Conservation (phyloP, 805 yeast species). For the Cyberlindnera amylophila region DNA sequence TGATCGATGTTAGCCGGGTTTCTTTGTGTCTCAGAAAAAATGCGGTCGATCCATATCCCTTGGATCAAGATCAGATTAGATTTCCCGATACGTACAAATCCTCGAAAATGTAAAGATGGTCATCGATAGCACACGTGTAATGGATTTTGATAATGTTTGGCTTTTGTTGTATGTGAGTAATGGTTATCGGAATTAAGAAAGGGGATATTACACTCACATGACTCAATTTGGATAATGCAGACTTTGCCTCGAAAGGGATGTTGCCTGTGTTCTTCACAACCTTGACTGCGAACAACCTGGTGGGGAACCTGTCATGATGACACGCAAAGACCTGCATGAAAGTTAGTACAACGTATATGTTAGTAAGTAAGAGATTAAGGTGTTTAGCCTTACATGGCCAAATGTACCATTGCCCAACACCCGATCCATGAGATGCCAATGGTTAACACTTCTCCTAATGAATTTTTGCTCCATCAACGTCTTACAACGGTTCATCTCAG, state of each 20-base stretch:
- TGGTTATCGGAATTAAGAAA: too few species aligned
- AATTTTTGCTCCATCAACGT: slow-evolving; percentile 21
- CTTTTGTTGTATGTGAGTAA: slow-evolving; percentile 23
- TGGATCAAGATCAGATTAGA: too few species aligned
- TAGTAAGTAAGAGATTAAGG: too few species aligned
- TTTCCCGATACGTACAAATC: slow-evolving; percentile 30
- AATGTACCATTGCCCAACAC: slow-evolving; percentile 54
- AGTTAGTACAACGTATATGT: slow-evolving; percentile 6
- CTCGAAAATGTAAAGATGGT: slow-evolving; percentile 42
- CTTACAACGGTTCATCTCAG: slow-evolving; percentile 14
- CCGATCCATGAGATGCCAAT: slow-evolving; percentile 42
- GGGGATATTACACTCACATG: slow-evolving; percentile 36
- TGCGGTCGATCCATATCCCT: too few species aligned
- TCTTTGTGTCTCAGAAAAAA: neutral
- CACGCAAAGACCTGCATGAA: slow-evolving; percentile 33
- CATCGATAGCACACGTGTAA: slow-evolving; percentile 29
- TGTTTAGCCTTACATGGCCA: slow-evolving; percentile 41
- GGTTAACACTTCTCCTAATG: slow-evolving; percentile 23
- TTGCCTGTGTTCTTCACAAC: slow-evolving; percentile 32
- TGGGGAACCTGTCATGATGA: slow-evolving; percentile 17
- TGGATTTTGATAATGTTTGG: slow-evolving; percentile 48
- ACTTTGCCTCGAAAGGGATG: slow-evolving; percentile 40
- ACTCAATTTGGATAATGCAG: slow-evolving; percentile 32
- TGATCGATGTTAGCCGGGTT: neutral
- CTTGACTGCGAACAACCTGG: slow-evolving; percentile 47